A percentile compares a stretch with the other conserved stretches of the same genome.
phyloP scores from a whole-genome alignment of 2,329 filamentous ascomycete species.

The Rhinocladiella similis region DNA sequence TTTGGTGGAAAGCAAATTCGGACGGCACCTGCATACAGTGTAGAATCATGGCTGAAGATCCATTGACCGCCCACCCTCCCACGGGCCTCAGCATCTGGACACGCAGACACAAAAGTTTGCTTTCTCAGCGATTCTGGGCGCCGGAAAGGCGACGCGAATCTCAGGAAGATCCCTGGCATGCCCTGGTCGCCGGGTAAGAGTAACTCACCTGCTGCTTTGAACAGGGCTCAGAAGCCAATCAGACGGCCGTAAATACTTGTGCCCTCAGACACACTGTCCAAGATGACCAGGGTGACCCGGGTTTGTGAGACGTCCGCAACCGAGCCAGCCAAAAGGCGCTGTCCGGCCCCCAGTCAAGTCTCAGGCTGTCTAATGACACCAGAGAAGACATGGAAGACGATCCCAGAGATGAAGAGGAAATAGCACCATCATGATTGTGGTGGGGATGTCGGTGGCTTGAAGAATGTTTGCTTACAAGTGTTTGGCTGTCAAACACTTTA shows the following conservation, averaged over 20 bases:
- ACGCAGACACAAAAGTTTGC: neutral
- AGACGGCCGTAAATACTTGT: neutral
- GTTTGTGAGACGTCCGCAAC: slow-evolving; percentile 3
- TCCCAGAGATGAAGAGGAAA: neutral
- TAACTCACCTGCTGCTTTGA: neutral
- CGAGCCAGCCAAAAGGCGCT: neutral
- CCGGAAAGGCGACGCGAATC: neutral
- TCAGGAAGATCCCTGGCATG: neutral
- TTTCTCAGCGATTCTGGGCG: slow-evolving; percentile 6
- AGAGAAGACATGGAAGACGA: too few relatives aligned
- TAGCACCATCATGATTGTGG: neutral
- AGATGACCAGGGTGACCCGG: neutral
- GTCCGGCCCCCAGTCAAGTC: neutral
- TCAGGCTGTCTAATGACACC: neutral
- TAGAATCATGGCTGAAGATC: neutral
- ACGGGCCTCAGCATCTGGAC: neutral
- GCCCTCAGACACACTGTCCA: neutral
- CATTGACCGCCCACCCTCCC: slow-evolving; percentile 1
- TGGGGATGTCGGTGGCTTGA: neutral
- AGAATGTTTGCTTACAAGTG: neutral
- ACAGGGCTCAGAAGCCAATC: neutral
- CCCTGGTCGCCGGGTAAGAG: neutral
- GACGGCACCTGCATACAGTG: neutral
- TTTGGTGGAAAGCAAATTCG: neutral
- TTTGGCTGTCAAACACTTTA: neutral